These are phyloP conservation scores for Stereum hirsutum DNA, from an alignment of 1,284 basidiomycete species.

Conservation along the genomic window DNA sequence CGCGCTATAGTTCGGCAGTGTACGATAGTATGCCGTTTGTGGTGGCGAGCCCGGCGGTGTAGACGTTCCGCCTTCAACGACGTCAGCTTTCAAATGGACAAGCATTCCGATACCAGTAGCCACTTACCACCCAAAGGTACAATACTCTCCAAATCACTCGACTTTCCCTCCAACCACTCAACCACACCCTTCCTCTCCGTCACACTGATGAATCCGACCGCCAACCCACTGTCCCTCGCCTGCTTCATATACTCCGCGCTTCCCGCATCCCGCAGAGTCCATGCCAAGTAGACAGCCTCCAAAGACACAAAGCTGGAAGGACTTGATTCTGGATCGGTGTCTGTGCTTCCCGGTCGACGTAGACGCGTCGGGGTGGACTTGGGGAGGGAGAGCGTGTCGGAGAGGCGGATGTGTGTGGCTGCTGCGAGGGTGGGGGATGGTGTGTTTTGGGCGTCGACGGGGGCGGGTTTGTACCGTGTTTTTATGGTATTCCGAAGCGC, in stretches of 20 bases:
- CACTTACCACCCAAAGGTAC: constrained; percentile 41
- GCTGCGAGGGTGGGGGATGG: constrained; percentile 37
- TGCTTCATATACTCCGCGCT: constrained; percentile 85
- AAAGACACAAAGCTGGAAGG: constrained; percentile 66
- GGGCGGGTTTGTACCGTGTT: constrained; percentile 4
- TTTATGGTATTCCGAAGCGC: constrained; percentile 10
- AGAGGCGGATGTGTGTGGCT: constrained; percentile 62
- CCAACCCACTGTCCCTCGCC: constrained; percentile 63
- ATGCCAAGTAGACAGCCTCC: constrained; percentile 77
- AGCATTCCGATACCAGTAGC: constrained; percentile 17
- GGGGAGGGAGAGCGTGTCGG: constrained; percentile 40
- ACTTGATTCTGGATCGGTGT: constrained; percentile 26
- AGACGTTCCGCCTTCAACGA: constrained; percentile 29
- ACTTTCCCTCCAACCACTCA: constrained; percentile 74
- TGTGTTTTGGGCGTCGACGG: constrained; percentile 24
- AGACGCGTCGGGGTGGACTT: constrained; percentile 74
- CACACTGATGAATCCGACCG: constrained; percentile 73
- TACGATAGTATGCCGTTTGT: constrained; percentile 12
- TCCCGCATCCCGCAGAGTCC: constrained; percentile 61
- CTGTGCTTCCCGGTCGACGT: constrained; percentile 42
- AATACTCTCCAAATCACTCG: constrained; percentile 44
- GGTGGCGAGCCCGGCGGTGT: constrained; percentile 63
- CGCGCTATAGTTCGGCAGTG: constrained; percentile 11
- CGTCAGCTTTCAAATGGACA: not conserved
- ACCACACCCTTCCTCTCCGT: constrained; percentile 79